Evolutionary conservation across 1,284 basidiomycete genomes (phyloP).

Genomic region (Bjerkandera adusta): DNA sequence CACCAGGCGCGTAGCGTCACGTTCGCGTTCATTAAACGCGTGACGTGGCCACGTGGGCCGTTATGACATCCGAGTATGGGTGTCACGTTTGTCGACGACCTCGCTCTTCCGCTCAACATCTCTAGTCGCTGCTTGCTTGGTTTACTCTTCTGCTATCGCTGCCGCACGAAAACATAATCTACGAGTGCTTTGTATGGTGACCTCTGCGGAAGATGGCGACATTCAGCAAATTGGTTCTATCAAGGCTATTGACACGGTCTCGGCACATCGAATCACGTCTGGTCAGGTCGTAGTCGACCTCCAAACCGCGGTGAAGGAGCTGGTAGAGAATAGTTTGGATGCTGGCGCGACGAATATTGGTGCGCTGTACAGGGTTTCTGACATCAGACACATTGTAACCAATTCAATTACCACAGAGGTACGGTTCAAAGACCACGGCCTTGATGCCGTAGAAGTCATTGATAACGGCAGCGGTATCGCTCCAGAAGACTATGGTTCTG

Average conservation of each 20-base stretch:
- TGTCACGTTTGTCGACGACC: no score
- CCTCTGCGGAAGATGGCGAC: neutral
- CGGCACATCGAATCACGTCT: constrained; percentile 86
- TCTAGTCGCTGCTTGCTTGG: no score
- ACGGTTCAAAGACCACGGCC: constrained; percentile 86
- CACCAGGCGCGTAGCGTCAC: no score
- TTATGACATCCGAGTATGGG: no score
- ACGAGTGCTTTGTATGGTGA: no score
- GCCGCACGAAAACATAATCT: no score
- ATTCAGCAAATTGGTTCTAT: constrained; percentile 25
- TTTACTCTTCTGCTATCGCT: no score
- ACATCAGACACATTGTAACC: neutral
- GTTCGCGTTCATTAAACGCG: no score
- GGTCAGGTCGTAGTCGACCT: constrained; percentile 96
- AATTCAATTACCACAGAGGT: constrained; percentile 64
- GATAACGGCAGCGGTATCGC: constrained; percentile 93
- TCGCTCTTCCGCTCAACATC: no score
- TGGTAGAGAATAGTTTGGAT: constrained; percentile 96
- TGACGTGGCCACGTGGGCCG: no score
- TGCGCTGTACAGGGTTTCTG: constrained; percentile 37
- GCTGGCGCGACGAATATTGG: constrained; percentile 88
- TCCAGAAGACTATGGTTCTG: constrained; percentile 70
- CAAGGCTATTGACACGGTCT: constrained; percentile 69
- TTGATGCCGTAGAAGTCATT: constrained; percentile 85
- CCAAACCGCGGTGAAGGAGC: constrained; percentile 92